Base-by-base conservation (phyloP, 805 yeast genomes). In the Saccharomyces paradoxus region DNA sequence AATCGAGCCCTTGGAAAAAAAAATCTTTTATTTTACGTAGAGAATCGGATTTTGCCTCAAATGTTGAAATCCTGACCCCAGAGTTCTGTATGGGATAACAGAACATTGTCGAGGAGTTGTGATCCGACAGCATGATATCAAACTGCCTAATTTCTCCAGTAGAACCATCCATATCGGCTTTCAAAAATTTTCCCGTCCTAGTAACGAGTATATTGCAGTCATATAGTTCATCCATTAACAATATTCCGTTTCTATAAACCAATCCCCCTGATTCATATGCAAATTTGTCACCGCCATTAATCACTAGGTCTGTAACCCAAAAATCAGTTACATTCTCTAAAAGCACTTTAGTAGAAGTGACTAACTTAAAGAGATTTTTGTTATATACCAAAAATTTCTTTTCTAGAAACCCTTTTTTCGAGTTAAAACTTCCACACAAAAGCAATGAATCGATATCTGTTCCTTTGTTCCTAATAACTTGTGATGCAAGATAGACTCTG, bases 341-440 rank as follows among this genome's bases (percentile, higher is more conserved):
- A 17, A 21, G 24, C 12, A 17, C 24, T 10, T 37, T 37, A 10
- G 12, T 17, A 12, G 24, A 37, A 37, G 44, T 17, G 4, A 10
- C 7, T 37, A 17, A 21, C 44, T n/a, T 37, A 2, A 37, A 37
- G 8, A 37, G 22, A 8, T 8, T 17, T 37, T 37, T 17, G 17
- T 37, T 24, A 10, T 37, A 37, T 37, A 17, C 44, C 44, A 17
- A 6, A 28, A 21, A 29, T 10, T 14, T 41, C 30, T 30, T 47
- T 27, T 51, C 53, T 17, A 51, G 7, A 51, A 51, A 51, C 2
- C 53, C 53, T 13, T 24, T 37, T 28, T 21, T n/a, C 12, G 46
- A 10, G 9, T 24, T 21, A 13, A 30, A 32, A n/a, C 47, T 24
- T 10, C 53, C 53, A 2, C 29, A 7, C 9, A 47, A 12, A 9